Conservation (phyloP, 352 stramenopile species). For the Globisporangium paroecandrum region DNA sequence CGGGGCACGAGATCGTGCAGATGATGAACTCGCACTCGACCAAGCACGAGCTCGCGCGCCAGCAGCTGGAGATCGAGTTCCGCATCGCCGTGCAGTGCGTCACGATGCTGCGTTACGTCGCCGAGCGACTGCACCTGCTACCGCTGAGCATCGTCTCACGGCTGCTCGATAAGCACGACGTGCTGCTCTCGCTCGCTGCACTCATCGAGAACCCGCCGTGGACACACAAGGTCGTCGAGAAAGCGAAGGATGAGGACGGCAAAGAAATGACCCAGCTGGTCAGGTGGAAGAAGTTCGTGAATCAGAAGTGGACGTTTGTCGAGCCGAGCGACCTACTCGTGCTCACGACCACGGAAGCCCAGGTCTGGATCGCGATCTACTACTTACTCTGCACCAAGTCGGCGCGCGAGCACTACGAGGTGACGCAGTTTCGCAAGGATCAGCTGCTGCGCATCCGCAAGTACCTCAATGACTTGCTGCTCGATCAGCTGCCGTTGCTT, state of each 20-base stretch:
- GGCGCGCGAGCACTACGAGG: constrained; percentile 91
- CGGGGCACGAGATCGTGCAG: constrained; percentile 56
- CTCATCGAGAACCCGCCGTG: constrained; percentile 96
- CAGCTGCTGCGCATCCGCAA: constrained; percentile 92
- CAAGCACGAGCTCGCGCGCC: constrained; percentile 57
- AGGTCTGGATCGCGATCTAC: constrained; percentile 94
- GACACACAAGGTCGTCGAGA: constrained; percentile 74
- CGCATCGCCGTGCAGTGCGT: constrained; percentile 82
- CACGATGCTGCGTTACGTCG: constrained; percentile 87
- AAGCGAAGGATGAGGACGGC: background rate
- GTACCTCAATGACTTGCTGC: constrained; percentile 93
- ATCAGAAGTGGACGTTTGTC: constrained; percentile 91
- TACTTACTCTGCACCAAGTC: constrained; percentile 91
- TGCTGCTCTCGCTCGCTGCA: constrained; percentile 88
- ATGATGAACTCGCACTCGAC: constrained; percentile 60
- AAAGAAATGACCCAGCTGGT: constrained; percentile 24
- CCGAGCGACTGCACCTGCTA: constrained; percentile 86
- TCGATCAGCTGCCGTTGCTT: constrained; percentile 96
- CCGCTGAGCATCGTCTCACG: constrained; percentile 86
- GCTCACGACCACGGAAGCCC: constrained; percentile 92
- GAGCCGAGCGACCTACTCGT: constrained; percentile 85
- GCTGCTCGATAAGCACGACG: constrained; percentile 96
- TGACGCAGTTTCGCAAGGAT: constrained; percentile 93
- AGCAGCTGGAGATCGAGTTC: constrained; percentile 87
- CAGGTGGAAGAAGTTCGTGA: constrained; percentile 91